Evolutionary conservation across 768 basidiomycete genomes (phyloP).

Genomic region (Suillus tomentosus): DNA sequence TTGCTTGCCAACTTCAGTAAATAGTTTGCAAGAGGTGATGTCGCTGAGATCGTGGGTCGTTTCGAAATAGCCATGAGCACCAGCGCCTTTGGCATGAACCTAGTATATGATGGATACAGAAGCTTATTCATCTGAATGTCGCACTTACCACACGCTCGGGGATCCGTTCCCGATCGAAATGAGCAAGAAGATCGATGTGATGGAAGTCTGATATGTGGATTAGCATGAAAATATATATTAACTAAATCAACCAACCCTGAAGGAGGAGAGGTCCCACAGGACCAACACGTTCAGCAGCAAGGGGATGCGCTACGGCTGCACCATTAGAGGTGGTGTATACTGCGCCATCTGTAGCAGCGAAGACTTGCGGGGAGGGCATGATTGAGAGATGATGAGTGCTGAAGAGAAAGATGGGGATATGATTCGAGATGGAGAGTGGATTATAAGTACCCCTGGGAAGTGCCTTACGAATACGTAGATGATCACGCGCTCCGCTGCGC

Average conservation of each 20-base stretch:
- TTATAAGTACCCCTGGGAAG: conserved; percentile 33
- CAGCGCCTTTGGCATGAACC: conserved; percentile 92
- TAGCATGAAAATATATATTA: conserved; percentile 14
- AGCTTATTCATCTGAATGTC: not conserved
- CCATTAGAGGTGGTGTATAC: conserved; percentile 88
- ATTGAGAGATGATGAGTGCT: conserved; percentile 11
- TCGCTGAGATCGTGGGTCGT: conserved; percentile 86
- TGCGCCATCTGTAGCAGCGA: conserved; percentile 54
- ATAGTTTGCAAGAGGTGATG: conserved; percentile 69
- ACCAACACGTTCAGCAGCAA: conserved; percentile 77
- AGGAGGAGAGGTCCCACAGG: conserved; percentile 80
- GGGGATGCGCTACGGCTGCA: conserved; percentile 73
- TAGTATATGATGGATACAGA: conserved; percentile 39
- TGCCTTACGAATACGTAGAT: conserved; percentile 16
- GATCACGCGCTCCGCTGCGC: conserved; percentile 11
- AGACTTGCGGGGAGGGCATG: conserved; percentile 72
- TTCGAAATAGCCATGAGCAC: conserved; percentile 93
- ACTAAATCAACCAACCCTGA: conserved; percentile 57
- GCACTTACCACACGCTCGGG: conserved; percentile 85
- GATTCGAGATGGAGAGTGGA: conserved; percentile 16
- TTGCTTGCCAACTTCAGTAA: conserved; percentile 67
- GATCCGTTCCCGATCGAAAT: conserved; percentile 94
- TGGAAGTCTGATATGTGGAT: conserved; percentile 67
- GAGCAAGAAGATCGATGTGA: conserved; percentile 86
- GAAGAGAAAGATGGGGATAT: not conserved